A percentile compares a stretch with the other conserved stretches of the same genome.
phyloP scores from a whole-genome alignment of 1,284 basidiomycete species.

The Apiotrichum laibachii region DNA sequence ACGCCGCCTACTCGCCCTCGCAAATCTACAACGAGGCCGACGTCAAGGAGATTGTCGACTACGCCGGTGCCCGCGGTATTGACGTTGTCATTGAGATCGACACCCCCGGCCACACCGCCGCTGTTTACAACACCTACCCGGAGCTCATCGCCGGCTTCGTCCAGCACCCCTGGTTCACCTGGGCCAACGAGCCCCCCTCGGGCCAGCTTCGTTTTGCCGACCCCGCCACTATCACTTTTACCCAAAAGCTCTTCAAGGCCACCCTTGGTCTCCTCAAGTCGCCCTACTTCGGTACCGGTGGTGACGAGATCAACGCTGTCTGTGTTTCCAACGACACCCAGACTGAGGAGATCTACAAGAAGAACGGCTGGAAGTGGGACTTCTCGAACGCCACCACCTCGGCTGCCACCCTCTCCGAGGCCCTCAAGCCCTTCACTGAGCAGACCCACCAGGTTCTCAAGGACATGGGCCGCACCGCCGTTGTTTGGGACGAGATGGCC shows the following conservation, averaged over 20 bases:
- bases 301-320: conserved; percentile 71
- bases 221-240: conserved; percentile 53
- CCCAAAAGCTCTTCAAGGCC: conserved; percentile 53
- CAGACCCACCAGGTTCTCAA: conserved; percentile 56
- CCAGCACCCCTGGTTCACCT: conserved; percentile 58
- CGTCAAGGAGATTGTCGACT: conserved; percentile 63
- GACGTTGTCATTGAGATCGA: conserved; percentile 74
- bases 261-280: conserved; percentile 36
- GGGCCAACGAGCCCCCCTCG: conserved; percentile 63
- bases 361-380: conserved; percentile 47
- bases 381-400: too few species aligned
- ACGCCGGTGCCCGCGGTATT: conserved; percentile 75
- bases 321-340: conserved; percentile 65
- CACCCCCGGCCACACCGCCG: conserved; percentile 65
- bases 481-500: conserved; percentile 68
- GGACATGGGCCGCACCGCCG: conserved; percentile 58
- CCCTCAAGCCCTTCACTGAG: conserved; percentile 63
- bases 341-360: conserved; percentile 58
- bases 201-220: conserved; percentile 72
- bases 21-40: conserved; percentile 50
- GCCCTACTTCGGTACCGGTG: conserved; percentile 70
- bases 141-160: conserved; percentile 71
- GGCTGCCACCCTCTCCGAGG: conserved; percentile 58
- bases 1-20: conserved; percentile 66
- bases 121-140: conserved; percentile 64